Conservation (phyloP, 2,329 filamentous ascomycete genomes). For the Colletotrichum navitas region DNA sequence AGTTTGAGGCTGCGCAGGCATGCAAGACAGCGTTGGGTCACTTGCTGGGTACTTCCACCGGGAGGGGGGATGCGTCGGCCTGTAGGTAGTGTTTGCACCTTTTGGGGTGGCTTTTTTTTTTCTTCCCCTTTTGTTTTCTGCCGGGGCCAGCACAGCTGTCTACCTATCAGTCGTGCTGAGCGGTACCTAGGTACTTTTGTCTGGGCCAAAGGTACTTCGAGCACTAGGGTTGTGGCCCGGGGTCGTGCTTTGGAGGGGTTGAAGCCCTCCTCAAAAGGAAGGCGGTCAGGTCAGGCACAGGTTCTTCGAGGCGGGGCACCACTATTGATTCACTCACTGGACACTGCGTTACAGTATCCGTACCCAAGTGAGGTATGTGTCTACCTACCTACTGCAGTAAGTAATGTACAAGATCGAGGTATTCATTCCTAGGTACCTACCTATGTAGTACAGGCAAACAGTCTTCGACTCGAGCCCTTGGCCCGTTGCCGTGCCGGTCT, state of each 20-base stretch:
- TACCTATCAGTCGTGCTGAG: too few species aligned
- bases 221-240: conserved; percentile 30
- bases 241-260: conserved; percentile 16
- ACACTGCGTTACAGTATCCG: neutral
- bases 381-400: neutral
- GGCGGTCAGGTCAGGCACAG: conserved; percentile 3
- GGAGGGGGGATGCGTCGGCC: neutral
- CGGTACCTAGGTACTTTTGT: neutral
- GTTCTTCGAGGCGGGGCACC: conserved; percentile 10
- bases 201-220: neutral
- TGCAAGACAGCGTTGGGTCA: neutral
- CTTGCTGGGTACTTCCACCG: neutral
- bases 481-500: conserved; percentile 6
- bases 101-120: neutral
- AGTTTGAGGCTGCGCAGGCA: neutral
- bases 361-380: neutral
- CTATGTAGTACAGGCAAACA: neutral
- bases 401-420: too few species aligned
- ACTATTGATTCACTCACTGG: neutral
- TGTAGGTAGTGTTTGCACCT: too few species aligned
- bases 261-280: neutral
- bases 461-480: neutral
- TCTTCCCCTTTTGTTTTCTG: neutral
- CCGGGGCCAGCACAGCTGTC: neutral
- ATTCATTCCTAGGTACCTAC: neutral